phyloP scores from a whole-genome alignment of 1,284 basidiomycete genomes.

The Trametes versicolor region DNA sequence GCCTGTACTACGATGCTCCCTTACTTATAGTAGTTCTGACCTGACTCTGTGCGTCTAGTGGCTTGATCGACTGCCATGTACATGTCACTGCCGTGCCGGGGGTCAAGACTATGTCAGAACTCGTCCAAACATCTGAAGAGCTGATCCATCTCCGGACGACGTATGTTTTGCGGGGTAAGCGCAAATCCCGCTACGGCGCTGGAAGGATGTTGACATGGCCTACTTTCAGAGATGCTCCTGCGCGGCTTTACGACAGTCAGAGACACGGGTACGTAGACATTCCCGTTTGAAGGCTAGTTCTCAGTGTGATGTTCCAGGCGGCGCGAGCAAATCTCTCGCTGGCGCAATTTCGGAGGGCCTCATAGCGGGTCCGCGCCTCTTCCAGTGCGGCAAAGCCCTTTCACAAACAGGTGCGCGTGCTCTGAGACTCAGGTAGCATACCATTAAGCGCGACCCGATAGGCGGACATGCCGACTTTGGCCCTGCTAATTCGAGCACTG shows the following conservation, averaged over 20 bases:
- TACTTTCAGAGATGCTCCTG: conserved; percentile 50
- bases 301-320: conserved; percentile 35
- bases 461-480: conserved; percentile 55
- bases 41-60: conserved; percentile 29
- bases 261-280: conserved; percentile 47
- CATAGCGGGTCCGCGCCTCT: conserved; percentile 52
- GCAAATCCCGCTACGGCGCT: not conserved
- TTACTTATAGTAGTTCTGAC: not conserved
- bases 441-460: conserved; percentile 4
- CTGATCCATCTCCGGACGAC: conserved; percentile 49
- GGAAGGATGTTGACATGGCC: not conserved
- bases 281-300: not conserved
- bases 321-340: conserved; percentile 54
- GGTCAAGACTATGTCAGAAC: conserved; percentile 50
- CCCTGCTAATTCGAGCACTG: conserved; percentile 39
- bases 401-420: conserved; percentile 51
- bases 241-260: conserved; percentile 60
- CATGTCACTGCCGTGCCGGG: conserved; percentile 56
- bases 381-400: conserved; percentile 56
- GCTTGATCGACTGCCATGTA: conserved; percentile 55
- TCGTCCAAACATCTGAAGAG: conserved; percentile 47
- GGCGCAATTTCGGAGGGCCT: conserved; percentile 55
- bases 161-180: conserved; percentile 49
- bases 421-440: not conserved
- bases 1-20: not conserved